Conservation (phyloP, 1,139 yeast genomes). For the Kazachstania sp. region DNA sequence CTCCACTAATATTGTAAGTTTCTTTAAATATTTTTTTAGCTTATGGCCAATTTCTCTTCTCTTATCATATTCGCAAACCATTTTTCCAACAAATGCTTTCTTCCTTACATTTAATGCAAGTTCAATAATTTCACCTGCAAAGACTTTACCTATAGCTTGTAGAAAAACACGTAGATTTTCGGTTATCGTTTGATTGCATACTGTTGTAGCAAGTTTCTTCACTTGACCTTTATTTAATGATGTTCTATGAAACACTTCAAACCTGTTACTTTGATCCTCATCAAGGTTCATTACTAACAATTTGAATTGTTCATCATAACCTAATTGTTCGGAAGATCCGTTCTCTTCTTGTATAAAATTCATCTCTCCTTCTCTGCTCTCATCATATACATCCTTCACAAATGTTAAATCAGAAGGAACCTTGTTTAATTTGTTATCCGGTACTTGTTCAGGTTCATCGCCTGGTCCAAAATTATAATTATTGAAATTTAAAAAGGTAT, state of each 20-base stretch:
- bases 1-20: slow-evolving; percentile 23
- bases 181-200: slow-evolving; percentile 75
- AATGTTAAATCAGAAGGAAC: slow-evolving; percentile 23
- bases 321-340: slow-evolving; percentile 28
- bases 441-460: background rate
- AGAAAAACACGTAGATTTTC: slow-evolving; percentile 73
- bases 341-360: slow-evolving; percentile 10
- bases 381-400: slow-evolving; percentile 23
- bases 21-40: slow-evolving; percentile 26
- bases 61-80: slow-evolving; percentile 27
- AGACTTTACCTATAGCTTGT: slow-evolving; percentile 82
- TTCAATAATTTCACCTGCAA: slow-evolving; percentile 81
- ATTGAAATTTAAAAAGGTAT: slow-evolving; percentile 12
- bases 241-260: slow-evolving; percentile 80
- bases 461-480: background rate
- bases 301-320: slow-evolving; percentile 49
- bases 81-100: slow-evolving; percentile 41
- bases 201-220: slow-evolving; percentile 70
- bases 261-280: slow-evolving; percentile 77
- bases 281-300: slow-evolving; percentile 65
- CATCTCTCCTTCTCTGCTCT: slow-evolving; percentile 7
- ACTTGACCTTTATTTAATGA: slow-evolving; percentile 73
- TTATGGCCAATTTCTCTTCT: slow-evolving; percentile 28
- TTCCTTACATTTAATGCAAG: slow-evolving; percentile 63
- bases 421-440: slow-evolving; percentile 14